A percentile compares a stretch with the other conserved stretches of the same genome.
Conservation (phyloP, 2,329 filamentous ascomycete genomes). For the Microcyclospora tardicrescens region DNA sequence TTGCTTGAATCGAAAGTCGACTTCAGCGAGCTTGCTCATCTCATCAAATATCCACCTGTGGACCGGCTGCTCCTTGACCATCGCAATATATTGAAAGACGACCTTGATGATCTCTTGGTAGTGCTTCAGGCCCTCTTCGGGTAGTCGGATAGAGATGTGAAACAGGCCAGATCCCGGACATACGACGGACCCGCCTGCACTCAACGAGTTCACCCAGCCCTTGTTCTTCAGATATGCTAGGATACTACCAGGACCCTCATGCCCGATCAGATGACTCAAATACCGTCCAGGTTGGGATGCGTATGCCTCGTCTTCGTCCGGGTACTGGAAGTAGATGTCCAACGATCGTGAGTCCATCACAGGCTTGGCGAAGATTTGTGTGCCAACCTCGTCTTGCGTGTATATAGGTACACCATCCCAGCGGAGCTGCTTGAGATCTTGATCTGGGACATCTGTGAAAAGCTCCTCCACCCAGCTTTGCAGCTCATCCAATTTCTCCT, state of each 20-base stretch:
- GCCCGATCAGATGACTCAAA: constrained; percentile 77
- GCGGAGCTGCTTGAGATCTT: constrained; percentile 55
- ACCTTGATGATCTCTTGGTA: constrained; percentile 72
- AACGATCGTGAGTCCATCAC: constrained; percentile 77
- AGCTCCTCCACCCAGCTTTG: constrained; percentile 75
- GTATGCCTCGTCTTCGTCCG: constrained; percentile 68
- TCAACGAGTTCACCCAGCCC: constrained; percentile 76
- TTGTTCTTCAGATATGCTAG: constrained; percentile 81
- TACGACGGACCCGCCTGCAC: constrained; percentile 60
- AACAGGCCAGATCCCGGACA: constrained; percentile 75
- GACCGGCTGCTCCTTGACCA: constrained; percentile 67
- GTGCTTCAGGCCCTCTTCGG: constrained; percentile 69
- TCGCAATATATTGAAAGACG: constrained; percentile 81
- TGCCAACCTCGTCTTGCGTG: constrained; percentile 47
- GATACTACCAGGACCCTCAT: constrained; percentile 85
- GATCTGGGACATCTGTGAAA: constrained; percentile 71
- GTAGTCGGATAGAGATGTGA: constrained; percentile 64
- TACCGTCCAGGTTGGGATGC: constrained; percentile 75
- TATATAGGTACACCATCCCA: constrained; percentile 53
- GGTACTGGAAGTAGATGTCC: constrained; percentile 70
- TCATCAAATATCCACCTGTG: constrained; percentile 93
- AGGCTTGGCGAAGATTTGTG: constrained; percentile 75
- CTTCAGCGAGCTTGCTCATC: constrained; percentile 76
- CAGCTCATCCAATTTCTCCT: constrained; percentile 67
- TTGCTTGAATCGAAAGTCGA: constrained; percentile 90